These are phyloP conservation scores for Geotrichum bryndzae DNA, from an alignment of 1,139 yeast species.

Conservation along the genomic window DNA sequence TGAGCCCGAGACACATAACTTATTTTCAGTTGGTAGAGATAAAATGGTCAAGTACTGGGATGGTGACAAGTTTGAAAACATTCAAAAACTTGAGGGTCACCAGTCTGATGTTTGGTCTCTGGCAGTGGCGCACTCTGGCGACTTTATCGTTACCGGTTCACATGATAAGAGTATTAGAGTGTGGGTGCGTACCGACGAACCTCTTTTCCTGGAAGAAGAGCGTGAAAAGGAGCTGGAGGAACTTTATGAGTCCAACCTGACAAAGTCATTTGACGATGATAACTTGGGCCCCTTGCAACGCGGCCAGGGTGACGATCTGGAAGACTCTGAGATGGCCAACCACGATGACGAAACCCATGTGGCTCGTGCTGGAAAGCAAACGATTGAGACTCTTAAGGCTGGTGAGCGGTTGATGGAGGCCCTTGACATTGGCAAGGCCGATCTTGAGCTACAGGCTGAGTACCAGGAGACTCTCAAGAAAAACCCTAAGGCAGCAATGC, in stretches of 20 bases:
- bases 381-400: slow-evolving; percentile 86
- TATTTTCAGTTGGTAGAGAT: slow-evolving; percentile 88
- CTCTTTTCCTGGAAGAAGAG: slow-evolving; percentile 92
- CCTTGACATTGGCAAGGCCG: slow-evolving; percentile 72
- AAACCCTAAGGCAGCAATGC: slow-evolving; percentile 48
- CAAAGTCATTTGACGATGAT: slow-evolving; percentile 64
- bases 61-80: slow-evolving; percentile 91
- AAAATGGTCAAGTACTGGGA: slow-evolving; percentile 93
- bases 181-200: slow-evolving; percentile 91
- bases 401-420: slow-evolving; percentile 95
- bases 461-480: slow-evolving; percentile 44
- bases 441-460: slow-evolving; percentile 53
- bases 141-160: slow-evolving; percentile 73
- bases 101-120: slow-evolving; percentile 92
- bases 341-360: slow-evolving; percentile 50
- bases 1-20: slow-evolving; percentile 77
- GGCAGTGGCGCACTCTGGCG: slow-evolving; percentile 67
- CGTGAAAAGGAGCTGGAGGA: slow-evolving; percentile 94
- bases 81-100: slow-evolving; percentile 79
- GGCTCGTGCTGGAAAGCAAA: slow-evolving; percentile 69
- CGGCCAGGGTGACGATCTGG: slow-evolving; percentile 24
- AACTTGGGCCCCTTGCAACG: slow-evolving; percentile 17
- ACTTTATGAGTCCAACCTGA: slow-evolving; percentile 68
- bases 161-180: slow-evolving; percentile 90
- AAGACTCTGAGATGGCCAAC: slow-evolving; percentile 31